Evolutionary conservation across 768 basidiomycete genomes (phyloP).

Genomic region (Leccinum incarnatum): DNA sequence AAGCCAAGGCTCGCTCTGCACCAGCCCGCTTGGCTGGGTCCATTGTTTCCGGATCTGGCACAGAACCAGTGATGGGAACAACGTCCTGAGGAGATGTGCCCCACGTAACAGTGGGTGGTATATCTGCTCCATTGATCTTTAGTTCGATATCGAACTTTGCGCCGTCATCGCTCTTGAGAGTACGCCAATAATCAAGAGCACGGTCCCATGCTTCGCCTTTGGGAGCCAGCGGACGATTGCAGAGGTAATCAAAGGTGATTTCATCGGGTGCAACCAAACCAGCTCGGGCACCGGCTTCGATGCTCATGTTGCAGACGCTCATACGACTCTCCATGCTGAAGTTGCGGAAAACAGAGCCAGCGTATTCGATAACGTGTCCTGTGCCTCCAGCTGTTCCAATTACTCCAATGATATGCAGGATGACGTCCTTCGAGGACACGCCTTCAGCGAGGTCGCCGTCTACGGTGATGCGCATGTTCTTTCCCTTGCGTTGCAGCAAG

Average conservation of each 20-base stretch:
- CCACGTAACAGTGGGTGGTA: conserved; percentile 90
- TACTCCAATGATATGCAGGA: conserved; percentile 84
- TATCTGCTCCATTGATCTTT: conserved; percentile 77
- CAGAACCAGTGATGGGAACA: conserved; percentile 74
- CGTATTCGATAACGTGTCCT: conserved; percentile 86
- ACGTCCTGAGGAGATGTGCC: conserved; percentile 93
- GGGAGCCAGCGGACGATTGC: conserved; percentile 76
- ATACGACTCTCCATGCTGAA: conserved; percentile 90
- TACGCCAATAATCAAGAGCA: conserved; percentile 83
- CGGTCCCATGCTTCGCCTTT: conserved; percentile 83
- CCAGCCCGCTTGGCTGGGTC: conserved; percentile 66
- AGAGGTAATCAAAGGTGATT: conserved; percentile 80
- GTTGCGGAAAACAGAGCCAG: conserved; percentile 81
- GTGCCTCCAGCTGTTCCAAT: conserved; percentile 95
- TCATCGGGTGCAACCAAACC: conserved; percentile 93
- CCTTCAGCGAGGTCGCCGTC: conserved; percentile 80
- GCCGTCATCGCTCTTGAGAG: conserved; percentile 74
- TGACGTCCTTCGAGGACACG: conserved; percentile 86
- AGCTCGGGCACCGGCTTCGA: conserved; percentile 89
- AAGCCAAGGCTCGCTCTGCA: conserved; percentile 72
- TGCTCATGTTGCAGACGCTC: conserved; percentile 94
- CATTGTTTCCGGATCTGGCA: conserved; percentile 72
- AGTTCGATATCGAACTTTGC: conserved; percentile 84
- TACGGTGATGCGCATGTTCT: conserved; percentile 91
- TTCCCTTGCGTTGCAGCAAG: conserved; percentile 79